phyloP scores from a whole-genome alignment of 352 stramenopile genomes.

The Pythium sp. region DNA sequence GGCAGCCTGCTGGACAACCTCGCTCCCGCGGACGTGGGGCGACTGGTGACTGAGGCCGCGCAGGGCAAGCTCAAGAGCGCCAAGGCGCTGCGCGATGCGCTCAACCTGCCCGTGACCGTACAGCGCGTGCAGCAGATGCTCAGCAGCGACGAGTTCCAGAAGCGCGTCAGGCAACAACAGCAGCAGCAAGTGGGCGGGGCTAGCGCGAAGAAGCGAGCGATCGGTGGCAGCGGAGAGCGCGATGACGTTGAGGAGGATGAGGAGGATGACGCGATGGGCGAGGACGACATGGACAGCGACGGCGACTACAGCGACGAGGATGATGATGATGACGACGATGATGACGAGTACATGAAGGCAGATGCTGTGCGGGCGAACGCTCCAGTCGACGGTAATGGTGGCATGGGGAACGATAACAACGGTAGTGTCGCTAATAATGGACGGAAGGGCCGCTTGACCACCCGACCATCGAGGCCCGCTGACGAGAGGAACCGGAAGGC shows the following conservation, averaged over 20 bases:
- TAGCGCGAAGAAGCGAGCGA: neutral
- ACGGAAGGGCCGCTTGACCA: neutral
- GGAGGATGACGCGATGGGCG: constrained; percentile 6
- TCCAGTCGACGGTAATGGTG: neutral
- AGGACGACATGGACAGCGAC: neutral
- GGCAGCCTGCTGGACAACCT: neutral
- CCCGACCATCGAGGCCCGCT: neutral
- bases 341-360: neutral
- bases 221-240: no score
- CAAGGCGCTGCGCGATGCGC: constrained; percentile 16
- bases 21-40: constrained; percentile 1
- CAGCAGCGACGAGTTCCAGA: constrained; percentile 10
- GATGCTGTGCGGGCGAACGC: neutral
- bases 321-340: neutral
- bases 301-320: constrained; percentile 2
- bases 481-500: neutral
- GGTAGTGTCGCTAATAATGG: neutral
- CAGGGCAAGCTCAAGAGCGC: constrained; percentile 9
- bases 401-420: neutral
- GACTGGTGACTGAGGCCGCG: constrained; percentile 1
- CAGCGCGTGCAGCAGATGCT: constrained; percentile 13
- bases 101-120: constrained; percentile 7
- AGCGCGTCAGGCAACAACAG: neutral
- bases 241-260: neutral
- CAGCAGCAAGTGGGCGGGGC: neutral